Percentiles rank a stretch among this genome's conserved stretches.
Evolutionary conservation across 1,284 basidiomycete genomes (phyloP).

Genomic region (Malassezia cuniculi): DNA sequence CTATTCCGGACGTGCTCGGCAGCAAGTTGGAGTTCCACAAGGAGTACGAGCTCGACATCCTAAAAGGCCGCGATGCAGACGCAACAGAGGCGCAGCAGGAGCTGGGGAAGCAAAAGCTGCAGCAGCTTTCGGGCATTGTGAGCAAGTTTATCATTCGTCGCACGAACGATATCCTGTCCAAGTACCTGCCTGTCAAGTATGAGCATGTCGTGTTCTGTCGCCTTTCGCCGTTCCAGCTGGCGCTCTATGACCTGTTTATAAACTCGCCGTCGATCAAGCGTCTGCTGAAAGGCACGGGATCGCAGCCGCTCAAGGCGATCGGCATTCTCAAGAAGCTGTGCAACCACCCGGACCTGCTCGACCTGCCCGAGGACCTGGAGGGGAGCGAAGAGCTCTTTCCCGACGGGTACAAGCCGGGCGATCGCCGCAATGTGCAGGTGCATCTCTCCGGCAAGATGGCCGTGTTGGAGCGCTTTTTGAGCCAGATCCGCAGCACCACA

Average conservation of each 20-base stretch:
- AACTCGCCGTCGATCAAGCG: constrained; percentile 87
- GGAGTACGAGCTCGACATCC: constrained; percentile 88
- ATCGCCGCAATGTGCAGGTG: constrained; percentile 31
- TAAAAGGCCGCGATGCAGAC: constrained; percentile 80
- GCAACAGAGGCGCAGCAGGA: constrained; percentile 72
- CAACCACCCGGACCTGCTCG: constrained; percentile 88
- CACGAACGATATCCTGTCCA: constrained; percentile 91
- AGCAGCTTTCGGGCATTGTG: constrained; percentile 77
- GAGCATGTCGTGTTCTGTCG: constrained; percentile 97
- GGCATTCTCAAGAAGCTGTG: constrained; percentile 92
- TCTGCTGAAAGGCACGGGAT: constrained; percentile 73
- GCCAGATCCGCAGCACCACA: constrained; percentile 32
- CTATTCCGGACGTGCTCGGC: constrained; percentile 89
- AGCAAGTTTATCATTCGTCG: constrained; percentile 93
- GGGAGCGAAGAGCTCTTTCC: constrained; percentile 76
- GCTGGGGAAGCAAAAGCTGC: constrained; percentile 76
- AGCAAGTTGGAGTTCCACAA: constrained; percentile 84
- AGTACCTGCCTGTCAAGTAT: constrained; percentile 96
- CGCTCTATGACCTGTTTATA: constrained; percentile 83
- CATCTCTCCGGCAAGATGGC: constrained; percentile 53
- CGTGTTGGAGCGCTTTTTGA: constrained; percentile 59
- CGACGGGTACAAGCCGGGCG: constrained; percentile 58
- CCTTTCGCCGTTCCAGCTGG: constrained; percentile 73
- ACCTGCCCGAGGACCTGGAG: constrained; percentile 70
- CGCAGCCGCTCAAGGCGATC: constrained; percentile 93